A percentile compares a stretch with the other conserved stretches of the same genome.
phyloP scores from a whole-genome alignment of 2,329 filamentous ascomycete species.

The Exophiala oligosperma region DNA sequence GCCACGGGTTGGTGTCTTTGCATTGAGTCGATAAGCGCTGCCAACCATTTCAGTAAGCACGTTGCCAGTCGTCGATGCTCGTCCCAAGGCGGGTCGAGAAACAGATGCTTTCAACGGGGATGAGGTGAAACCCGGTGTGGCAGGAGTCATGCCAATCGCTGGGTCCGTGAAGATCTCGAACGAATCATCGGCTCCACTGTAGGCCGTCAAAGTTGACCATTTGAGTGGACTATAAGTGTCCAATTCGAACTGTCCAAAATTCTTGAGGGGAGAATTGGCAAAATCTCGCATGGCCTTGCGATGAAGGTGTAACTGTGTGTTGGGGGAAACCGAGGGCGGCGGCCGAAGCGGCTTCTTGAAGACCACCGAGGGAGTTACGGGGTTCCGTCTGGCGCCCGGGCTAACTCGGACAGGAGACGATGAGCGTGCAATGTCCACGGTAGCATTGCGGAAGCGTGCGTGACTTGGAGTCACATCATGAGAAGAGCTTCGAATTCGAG shows the following conservation, averaged over 20 bases:
- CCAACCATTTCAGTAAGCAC: slow-evolving; percentile 50
- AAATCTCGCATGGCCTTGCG: slow-evolving; percentile 78
- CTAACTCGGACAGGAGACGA: slow-evolving; percentile 27
- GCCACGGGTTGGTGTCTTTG: slow-evolving; percentile 38
- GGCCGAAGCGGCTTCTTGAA: slow-evolving; percentile 71
- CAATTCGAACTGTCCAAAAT: slow-evolving; percentile 42
- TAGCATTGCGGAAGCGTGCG: slow-evolving; percentile 51
- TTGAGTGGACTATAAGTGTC: slow-evolving; percentile 53
- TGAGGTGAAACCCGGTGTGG: slow-evolving; percentile 40
- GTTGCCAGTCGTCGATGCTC: slow-evolving; percentile 49
- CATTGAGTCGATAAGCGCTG: slow-evolving; percentile 37
- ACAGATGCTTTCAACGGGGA: slow-evolving; percentile 58
- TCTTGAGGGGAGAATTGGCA: slow-evolving; percentile 71
- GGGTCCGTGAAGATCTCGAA: slow-evolving; percentile 59
- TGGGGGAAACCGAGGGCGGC: slow-evolving; percentile 81
- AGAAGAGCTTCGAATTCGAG: slow-evolving; percentile 85
- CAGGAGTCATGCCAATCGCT: slow-evolving; percentile 36
- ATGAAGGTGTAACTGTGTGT: slow-evolving; percentile 87
- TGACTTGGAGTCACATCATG: slow-evolving; percentile 78
- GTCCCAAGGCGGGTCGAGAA: slow-evolving; percentile 49
- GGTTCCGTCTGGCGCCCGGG: slow-evolving; percentile 11
- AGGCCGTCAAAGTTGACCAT: slow-evolving; percentile 42
- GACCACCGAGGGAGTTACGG: slow-evolving; percentile 39
- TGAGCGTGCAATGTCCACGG: slow-evolving; percentile 17
- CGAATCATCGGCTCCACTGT: slow-evolving; percentile 45